Base-by-base conservation (phyloP, 768 basidiomycete species). In the Harrya chromipes region DNA sequence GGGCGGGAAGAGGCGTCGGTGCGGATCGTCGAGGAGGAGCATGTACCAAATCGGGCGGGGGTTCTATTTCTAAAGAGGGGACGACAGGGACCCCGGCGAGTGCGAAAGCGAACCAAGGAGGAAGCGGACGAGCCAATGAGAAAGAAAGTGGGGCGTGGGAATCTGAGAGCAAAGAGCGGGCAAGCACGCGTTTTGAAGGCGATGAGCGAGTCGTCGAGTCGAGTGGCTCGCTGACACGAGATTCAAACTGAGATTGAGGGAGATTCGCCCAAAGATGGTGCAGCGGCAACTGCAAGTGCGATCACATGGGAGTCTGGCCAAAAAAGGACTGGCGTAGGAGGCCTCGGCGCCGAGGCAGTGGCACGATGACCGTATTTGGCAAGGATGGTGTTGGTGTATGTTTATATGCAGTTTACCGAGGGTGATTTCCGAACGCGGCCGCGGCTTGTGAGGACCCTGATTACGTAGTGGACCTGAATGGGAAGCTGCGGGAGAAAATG, bases 331-430 rank as follows among this genome's bases (percentile, higher is more conserved):
- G 34, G 54, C 34, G 40, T 49, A 61, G 47, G 56, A 52, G 39
- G 57, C 72, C 71, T 72, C 71, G 72, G 71, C 71, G 71, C 72
- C 71, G 71, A 74, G 71, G 72, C 53, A 53, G 53, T 65, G 67
- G 69, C 55, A 56, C 55, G 54, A 46, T 40, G 38, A 17, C 64
- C 56, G 44, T 17, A 54, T 62, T 50, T 61, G 55, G 63, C 17
- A 12, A 31, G 49, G 45, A 54, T 34, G 31, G 19, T 69, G 10
- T 69, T 57, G 16, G 29, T 14, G n/a, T 0, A 0, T 66, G 2
- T 67, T 67, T 65, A 43, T 34, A 14, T 35, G 55, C 50, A 59
- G 56, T 67, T 68, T 67, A 59, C 66, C 64, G 68, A 70, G 54
- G 66, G 67, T 70, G 66, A 68, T 68, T 68, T 68, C 66, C 66